phyloP scores from a whole-genome alignment of 1,139 yeast species.

The Scheffersomyces quercinus region DNA sequence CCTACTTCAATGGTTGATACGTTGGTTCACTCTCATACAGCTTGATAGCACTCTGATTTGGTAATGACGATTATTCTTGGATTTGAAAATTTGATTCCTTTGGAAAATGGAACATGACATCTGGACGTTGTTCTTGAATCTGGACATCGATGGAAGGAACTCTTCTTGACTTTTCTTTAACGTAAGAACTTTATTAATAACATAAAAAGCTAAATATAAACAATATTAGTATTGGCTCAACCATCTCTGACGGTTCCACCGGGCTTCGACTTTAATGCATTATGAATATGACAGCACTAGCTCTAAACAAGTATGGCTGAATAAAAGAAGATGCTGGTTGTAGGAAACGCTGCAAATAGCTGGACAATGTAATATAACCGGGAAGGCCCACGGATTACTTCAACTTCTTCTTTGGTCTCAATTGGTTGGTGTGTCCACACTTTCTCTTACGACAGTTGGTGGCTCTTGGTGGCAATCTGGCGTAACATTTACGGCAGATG shows the following conservation, averaged over 20 bases:
- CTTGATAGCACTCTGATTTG: no score
- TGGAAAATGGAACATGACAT: no score
- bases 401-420: constrained; percentile 99
- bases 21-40: no score
- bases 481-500: constrained; percentile 99
- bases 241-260: background rate
- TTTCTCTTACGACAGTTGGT: constrained; percentile 99
- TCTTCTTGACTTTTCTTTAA: background rate
- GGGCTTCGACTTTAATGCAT: background rate
- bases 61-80: no score
- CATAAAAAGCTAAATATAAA: constrained; percentile 1
- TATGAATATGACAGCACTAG: background rate
- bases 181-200: constrained; percentile 1
- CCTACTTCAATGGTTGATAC: no score
- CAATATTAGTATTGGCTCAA: background rate
- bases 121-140: no score
- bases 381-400: constrained; percentile 57
- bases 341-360: no score
- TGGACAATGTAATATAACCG: no score
- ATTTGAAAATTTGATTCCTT: no score
- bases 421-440: constrained; percentile 99
- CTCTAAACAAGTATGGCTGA: no score
- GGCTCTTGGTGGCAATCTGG: constrained; percentile 99
- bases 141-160: no score
- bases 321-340: no score